Evolutionary conservation across 352 stramenopile genomes (phyloP).

Genomic region (Phytophthora lateralis): DNA sequence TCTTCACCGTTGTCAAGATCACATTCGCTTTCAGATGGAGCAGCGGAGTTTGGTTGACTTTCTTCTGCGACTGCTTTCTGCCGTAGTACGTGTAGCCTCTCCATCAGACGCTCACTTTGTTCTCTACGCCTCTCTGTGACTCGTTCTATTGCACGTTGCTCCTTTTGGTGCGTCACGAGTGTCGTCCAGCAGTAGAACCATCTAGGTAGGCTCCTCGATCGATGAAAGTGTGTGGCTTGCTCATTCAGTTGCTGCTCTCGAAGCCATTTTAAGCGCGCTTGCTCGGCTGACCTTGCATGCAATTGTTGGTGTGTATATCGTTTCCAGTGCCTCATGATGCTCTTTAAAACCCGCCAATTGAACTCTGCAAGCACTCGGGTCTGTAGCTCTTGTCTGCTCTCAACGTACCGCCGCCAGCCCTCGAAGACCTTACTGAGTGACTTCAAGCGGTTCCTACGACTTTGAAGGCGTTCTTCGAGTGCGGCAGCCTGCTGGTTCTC

Average conservation of each 20-base stretch:
- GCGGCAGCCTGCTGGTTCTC: conserved; percentile 39
- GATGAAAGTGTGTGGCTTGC: conserved; percentile 42
- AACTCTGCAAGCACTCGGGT: conserved; percentile 20
- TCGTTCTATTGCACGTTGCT: conserved; percentile 28
- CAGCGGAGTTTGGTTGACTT: background rate
- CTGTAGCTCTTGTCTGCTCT: conserved; percentile 18
- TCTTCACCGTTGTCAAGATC: background rate
- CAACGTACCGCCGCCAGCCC: conserved; percentile 19
- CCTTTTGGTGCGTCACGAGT: conserved; percentile 30
- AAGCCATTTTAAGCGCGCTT: conserved; percentile 21
- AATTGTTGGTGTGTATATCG: conserved; percentile 14
- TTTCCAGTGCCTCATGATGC: conserved; percentile 27
- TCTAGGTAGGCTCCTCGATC: conserved; percentile 37
- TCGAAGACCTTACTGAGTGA: conserved; percentile 17
- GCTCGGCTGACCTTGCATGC: conserved; percentile 15
- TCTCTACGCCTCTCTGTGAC: conserved; percentile 37
- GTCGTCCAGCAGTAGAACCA: conserved; percentile 64
- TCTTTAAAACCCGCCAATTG: conserved; percentile 31
- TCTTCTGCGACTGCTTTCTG: conserved; percentile 11
- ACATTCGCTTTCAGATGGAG: conserved; percentile 4
- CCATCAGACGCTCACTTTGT: conserved; percentile 46
- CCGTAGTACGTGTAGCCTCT: conserved; percentile 33
- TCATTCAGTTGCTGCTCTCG: conserved; percentile 28
- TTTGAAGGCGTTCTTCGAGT: conserved; percentile 35
- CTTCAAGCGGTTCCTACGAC: conserved; percentile 26